Evolutionary conservation across 208 protist genomes (phyloP), one percentile per base, ranked within the genome.

Genomic region (Novymonas esmeraldas): DNA sequence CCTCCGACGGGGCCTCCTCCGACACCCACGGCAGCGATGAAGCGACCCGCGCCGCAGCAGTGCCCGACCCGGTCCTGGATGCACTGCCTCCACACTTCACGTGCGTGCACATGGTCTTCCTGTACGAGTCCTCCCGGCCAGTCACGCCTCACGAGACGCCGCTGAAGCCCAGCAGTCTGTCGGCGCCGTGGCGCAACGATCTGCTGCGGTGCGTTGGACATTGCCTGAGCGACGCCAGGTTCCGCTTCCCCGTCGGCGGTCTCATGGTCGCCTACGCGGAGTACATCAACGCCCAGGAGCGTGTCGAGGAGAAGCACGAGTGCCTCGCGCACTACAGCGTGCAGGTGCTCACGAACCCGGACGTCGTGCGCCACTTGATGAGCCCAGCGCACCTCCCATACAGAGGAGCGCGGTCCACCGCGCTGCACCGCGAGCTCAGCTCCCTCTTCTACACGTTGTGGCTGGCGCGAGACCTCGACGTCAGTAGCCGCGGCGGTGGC

Each of bases 261-360:
- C 65, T 90, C 33, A 62, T 90, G 44, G 51, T 78, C 20, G 80
- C 77, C 24, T 92, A 92, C 66, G 72, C 73, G 0, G 84, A 92
- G 63, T 73, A 73, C 22, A 52, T 88, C 9, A 69, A 78, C 48
- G 29, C 39, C 16, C n/a, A 66, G 3, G 52, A 60, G 9, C 57
- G 16, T 16, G 41, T 60, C 6, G 61, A 81, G 1, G 48, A 73
- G 24, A 51, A 59, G 46, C 64, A 80, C 52, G 36, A 57, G 22
- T 56, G 33, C 48, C 22, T 66, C 6, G 34, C 44, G 2, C 36
- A 63, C 38, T 69, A 59, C 61, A 60, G 69, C 20, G 78, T 93
- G 52, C 90, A 95, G 60, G 85, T 95, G 28, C 73, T 90, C 26
- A 90, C 82, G 3, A 84, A 84, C 61, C 75, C 77, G 7, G 70